phyloP scores from a whole-genome alignment of 2,329 filamentous ascomycete species.

The Claviceps sp. region DNA sequence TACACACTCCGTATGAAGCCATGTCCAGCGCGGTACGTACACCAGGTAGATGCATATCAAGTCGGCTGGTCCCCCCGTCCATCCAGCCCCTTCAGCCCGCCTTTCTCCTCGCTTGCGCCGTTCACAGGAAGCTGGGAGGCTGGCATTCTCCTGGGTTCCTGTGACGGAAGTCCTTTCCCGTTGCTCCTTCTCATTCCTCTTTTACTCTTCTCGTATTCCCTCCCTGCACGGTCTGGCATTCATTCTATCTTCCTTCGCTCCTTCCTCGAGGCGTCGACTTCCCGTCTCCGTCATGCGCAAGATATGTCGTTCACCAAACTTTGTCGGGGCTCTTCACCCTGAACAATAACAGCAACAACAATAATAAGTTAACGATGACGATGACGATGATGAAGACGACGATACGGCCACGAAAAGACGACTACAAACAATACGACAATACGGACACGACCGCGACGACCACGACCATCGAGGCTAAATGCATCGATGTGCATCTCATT shows the following conservation, averaged over 20 bases:
- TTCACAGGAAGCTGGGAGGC: not conserved
- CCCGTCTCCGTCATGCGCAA: not conserved
- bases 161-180: not conserved
- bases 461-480: too few species aligned
- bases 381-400: too few species aligned
- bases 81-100: not conserved
- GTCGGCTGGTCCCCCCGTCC: not conserved
- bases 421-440: too few species aligned
- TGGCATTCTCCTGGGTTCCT: not conserved
- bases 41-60: not conserved
- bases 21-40: not conserved
- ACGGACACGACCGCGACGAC: too few species aligned
- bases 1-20: not conserved
- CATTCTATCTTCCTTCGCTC: not conserved
- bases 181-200: not conserved
- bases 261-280: not conserved
- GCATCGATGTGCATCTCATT: too few species aligned
- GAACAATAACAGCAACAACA: not conserved
- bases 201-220: not conserved
- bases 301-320: not conserved
- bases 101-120: not conserved
- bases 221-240: not conserved
- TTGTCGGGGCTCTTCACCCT: not conserved
- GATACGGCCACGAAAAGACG: too few species aligned
- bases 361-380: too few species aligned